phyloP scores from a whole-genome alignment of 176 grass and related monocot species.

The Ampelocalamus luodianensis region DNA sequence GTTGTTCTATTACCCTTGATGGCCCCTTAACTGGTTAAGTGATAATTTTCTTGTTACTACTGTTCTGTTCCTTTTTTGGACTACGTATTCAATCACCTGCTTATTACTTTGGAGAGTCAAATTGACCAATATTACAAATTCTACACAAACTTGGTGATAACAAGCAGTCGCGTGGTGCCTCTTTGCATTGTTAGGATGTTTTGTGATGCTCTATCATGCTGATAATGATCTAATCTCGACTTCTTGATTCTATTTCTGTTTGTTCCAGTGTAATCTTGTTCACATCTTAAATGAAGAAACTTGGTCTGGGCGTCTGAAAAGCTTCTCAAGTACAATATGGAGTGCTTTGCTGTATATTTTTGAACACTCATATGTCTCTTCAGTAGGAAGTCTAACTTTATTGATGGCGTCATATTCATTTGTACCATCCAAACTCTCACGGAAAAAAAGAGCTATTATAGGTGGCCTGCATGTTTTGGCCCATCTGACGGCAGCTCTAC shows the following conservation, averaged over 20 bases:
- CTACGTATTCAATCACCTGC: background rate
- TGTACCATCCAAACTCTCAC: constrained; percentile 88
- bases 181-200: constrained; percentile 14
- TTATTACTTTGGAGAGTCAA: constrained; percentile 23
- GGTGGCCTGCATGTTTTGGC: constrained; percentile 82
- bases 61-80: background rate
- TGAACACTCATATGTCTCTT: constrained; percentile 89
- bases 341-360: constrained; percentile 83
- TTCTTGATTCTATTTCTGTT: constrained; percentile 43
- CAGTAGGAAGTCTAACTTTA: constrained; percentile 69
- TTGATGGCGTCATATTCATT: constrained; percentile 76
- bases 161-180: background rate
- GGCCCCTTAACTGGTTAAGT: background rate
- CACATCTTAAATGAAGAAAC: constrained; percentile 80
- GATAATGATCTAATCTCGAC: constrained; percentile 13
- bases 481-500: constrained; percentile 79
- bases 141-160: constrained; percentile 10
- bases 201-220: constrained; percentile 4
- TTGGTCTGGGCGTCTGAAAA: constrained; percentile 68
- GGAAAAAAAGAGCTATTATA: constrained; percentile 77
- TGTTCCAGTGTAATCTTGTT: constrained; percentile 84
- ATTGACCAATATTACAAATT: constrained; percentile 25
- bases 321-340: constrained; percentile 80
- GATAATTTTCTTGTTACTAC: background rate
- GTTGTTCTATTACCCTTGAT: constrained; percentile 7